Evolutionary conservation across 23 red algal genomes (phyloP), one percentile per base, ranked within the genome.

Genomic region (Cyanidium caldarium): DNA sequence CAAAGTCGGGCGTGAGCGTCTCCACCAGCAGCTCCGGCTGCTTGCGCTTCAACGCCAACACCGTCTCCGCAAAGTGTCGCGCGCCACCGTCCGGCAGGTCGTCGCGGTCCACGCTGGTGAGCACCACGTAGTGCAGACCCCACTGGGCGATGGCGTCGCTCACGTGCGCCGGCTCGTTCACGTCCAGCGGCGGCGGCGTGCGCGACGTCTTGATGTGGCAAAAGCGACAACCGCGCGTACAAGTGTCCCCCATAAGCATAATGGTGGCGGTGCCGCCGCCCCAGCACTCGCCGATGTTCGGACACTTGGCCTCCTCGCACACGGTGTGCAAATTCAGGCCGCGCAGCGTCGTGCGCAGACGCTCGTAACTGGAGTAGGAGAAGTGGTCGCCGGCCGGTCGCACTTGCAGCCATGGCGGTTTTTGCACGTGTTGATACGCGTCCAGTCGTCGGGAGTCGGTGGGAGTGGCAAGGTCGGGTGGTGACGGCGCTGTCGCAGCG

Each of bases 211-310:
- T 95, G 39, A 95, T 87, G 37, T 72, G 78, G 65, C 90, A 95
- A 42, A 95, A 95, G 19, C 90, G 79, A 69, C 90, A 95, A 28
- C 73, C 90, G 16, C 90, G 78, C 0, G 90, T 95, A 45, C 90
- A 95, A 14, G 83, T 84, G 76, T 95, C 90, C 26, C 90, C 90
- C 90, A 95, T 95, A 14, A 95, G 78, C 90, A 95, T 95, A 31
- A 95, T 95, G 3, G 90, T 95, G 15, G 90, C 90, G 0, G 90
- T 95, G 21, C 90, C 90, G 28, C 90, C 90, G 33, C 90, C 90
- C 90, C 90, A 95, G 25, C 90, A 95, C 66, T 95, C 90, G 35
- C 83, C 90, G 31, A 95, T 95, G 67, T 95, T 95, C 1, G 90
- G 90, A 42, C 90, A 95, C 5, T 82, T 57, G 1, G 90, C 90